Percentiles rank a stretch among this genome's conserved stretches.
Conservation (phyloP, 2,329 filamentous ascomycete species). For the Cladosporium colombiae region DNA sequence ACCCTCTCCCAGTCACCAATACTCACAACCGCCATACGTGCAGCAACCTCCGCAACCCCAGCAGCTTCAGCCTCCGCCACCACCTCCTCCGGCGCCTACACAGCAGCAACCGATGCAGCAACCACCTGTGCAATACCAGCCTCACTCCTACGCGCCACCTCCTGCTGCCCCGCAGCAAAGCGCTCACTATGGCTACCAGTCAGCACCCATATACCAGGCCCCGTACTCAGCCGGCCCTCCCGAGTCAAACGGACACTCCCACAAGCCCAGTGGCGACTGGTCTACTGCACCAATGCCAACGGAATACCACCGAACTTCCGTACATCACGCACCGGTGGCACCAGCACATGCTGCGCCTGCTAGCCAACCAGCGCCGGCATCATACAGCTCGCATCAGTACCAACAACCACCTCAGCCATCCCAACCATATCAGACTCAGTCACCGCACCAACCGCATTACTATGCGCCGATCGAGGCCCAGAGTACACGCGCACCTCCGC, state of each 20-base stretch:
- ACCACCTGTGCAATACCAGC: constrained; percentile 32
- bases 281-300: constrained; percentile 29
- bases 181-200: constrained; percentile 44
- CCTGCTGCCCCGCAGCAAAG: constrained; percentile 34
- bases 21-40: constrained; percentile 32
- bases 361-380: constrained; percentile 39
- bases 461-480: constrained; percentile 29
- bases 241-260: constrained; percentile 31
- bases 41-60: constrained; percentile 29
- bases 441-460: constrained; percentile 25
- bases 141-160: constrained; percentile 29
- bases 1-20: constrained; percentile 31
- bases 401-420: constrained; percentile 23
- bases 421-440: constrained; percentile 16
- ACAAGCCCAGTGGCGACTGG: constrained; percentile 45
- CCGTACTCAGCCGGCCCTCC: constrained; percentile 39
- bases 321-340: constrained; percentile 41
- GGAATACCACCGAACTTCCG: constrained; percentile 46
- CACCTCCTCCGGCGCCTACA: constrained; percentile 31
- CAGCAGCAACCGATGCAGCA: constrained; percentile 41
- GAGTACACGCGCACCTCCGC: constrained; percentile 26
- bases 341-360: constrained; percentile 34
- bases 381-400: constrained; percentile 37
- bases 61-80: constrained; percentile 22
- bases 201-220: constrained; percentile 37